phyloP scores from a whole-genome alignment of 192 early-diverging fungal genomes.

The Backusella australiensis region DNA sequence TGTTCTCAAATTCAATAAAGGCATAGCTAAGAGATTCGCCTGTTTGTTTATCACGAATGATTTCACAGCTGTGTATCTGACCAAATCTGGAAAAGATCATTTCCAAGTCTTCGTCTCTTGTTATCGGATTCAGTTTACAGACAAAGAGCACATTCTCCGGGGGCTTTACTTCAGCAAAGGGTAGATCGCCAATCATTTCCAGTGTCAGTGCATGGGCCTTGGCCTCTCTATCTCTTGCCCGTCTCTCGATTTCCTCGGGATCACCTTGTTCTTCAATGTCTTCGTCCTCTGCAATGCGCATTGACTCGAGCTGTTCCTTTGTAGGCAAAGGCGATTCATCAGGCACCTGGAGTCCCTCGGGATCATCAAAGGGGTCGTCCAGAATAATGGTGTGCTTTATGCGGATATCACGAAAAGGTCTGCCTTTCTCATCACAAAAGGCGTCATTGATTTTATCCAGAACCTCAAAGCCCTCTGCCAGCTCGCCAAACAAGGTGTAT shows the following conservation, averaged over 20 bases:
- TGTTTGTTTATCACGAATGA: constrained; percentile 83
- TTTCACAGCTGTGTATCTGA: constrained; percentile 82
- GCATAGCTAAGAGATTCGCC: constrained; percentile 89
- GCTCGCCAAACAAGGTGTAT: constrained; percentile 82
- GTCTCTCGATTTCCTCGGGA: constrained; percentile 64
- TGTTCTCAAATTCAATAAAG: constrained; percentile 93
- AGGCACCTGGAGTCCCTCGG: constrained; percentile 62
- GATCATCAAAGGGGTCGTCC: constrained; percentile 91
- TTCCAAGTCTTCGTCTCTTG: constrained; percentile 86
- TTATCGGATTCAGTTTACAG: constrained; percentile 90
- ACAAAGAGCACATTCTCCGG: constrained; percentile 97
- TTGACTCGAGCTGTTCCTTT: constrained; percentile 61
- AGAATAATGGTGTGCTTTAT: constrained; percentile 91
- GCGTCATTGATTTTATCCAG: constrained; percentile 75
- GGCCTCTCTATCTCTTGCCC: constrained; percentile 71
- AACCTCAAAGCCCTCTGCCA: constrained; percentile 88
- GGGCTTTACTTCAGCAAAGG: constrained; percentile 95
- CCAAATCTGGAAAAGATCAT: constrained; percentile 95
- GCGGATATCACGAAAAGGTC: constrained; percentile 84
- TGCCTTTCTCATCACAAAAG: constrained; percentile 65
- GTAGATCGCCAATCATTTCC: constrained; percentile 97
- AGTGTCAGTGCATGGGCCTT: constrained; percentile 88
- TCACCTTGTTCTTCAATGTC: constrained; percentile 54
- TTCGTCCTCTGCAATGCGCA: constrained; percentile 83
- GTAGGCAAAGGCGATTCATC: constrained; percentile 78